These are phyloP conservation scores for Aethionema arabicum DNA, from an alignment of 345 rosid genomes.

Conservation along the genomic window DNA sequence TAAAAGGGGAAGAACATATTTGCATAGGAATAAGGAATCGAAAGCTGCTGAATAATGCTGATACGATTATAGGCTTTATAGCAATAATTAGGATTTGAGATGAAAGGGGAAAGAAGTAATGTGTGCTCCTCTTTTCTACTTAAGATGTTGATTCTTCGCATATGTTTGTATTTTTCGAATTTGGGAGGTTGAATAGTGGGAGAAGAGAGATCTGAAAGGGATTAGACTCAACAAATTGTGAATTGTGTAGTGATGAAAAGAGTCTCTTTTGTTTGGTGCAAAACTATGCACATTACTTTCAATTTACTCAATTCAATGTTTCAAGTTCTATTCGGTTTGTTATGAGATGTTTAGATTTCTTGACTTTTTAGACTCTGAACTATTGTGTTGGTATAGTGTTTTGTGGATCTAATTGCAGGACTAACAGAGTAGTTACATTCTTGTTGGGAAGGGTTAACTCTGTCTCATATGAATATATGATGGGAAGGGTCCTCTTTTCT, in stretches of 20 bases:
- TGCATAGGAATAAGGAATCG: constrained; percentile 11
- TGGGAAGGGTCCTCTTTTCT: background rate
- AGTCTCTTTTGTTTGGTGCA: constrained; percentile 2
- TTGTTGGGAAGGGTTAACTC: background rate
- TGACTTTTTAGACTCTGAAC: background rate
- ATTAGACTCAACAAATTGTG: constrained; percentile 10
- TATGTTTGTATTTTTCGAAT: constrained; percentile 11
- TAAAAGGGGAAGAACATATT: constrained; percentile 1
- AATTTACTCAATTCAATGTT: background rate
- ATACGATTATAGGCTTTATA: constrained; percentile 26
- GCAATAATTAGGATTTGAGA: constrained; percentile 19
- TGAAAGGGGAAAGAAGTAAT: constrained; percentile 23
- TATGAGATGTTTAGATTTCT: constrained; percentile 1
- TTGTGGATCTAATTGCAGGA: background rate
- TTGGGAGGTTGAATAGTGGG: background rate
- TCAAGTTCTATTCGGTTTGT: constrained; percentile 7
- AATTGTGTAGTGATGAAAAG: constrained; percentile 14
- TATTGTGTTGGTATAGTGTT: background rate
- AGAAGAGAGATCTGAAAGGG: background rate
- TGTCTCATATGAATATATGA: constrained; percentile 6
- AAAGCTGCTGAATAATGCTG: constrained; percentile 24
- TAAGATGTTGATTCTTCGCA: constrained; percentile 11
- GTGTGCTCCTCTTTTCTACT: constrained; percentile 22
- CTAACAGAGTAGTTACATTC: background rate
- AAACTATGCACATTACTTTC: constrained; percentile 1